Conservation (phyloP, 139 green algal genomes). For the Picochlorum costavermella region DNA sequence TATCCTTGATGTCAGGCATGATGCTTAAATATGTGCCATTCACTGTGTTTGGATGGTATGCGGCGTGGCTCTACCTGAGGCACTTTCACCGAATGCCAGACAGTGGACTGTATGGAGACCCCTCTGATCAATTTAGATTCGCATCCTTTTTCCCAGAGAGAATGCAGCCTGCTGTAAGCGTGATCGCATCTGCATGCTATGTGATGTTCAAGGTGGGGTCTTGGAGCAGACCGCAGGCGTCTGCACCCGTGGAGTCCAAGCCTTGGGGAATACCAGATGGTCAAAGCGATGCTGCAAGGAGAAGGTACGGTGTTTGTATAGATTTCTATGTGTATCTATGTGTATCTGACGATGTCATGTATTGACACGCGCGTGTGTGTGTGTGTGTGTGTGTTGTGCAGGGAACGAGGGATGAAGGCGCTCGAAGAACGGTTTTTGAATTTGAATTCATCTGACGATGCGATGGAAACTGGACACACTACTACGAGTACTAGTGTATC, state of each 20-base stretch:
- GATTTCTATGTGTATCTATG: no score
- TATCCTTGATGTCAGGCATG: conserved; percentile 10
- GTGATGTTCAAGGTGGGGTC: conserved; percentile 30
- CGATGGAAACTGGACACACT: background rate
- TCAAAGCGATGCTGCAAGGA: background rate
- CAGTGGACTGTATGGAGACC: conserved; percentile 51
- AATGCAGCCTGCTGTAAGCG: conserved; percentile 42
- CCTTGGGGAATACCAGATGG: no score
- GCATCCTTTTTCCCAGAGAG: conserved; percentile 71
- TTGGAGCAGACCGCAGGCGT: background rate
- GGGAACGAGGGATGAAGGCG: conserved; percentile 66
- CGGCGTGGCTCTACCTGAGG: conserved; percentile 82
- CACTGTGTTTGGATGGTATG: conserved; percentile 63
- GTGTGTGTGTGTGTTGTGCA: conserved; percentile 26
- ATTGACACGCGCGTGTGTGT: no score
- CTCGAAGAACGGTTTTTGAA: conserved; percentile 59
- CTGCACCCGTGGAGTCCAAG: background rate
- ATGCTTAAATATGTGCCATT: conserved; percentile 54
- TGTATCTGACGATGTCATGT: no score
- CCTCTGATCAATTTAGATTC: conserved; percentile 78
- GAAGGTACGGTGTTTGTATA: no score
- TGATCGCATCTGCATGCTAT: conserved; percentile 27
- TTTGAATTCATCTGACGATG: background rate
- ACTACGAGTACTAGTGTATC: no score
- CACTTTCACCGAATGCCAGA: conserved; percentile 36